Evolutionary conservation across 306 rosid genomes (phyloP).

Genomic region (Cicer judaicum): DNA sequence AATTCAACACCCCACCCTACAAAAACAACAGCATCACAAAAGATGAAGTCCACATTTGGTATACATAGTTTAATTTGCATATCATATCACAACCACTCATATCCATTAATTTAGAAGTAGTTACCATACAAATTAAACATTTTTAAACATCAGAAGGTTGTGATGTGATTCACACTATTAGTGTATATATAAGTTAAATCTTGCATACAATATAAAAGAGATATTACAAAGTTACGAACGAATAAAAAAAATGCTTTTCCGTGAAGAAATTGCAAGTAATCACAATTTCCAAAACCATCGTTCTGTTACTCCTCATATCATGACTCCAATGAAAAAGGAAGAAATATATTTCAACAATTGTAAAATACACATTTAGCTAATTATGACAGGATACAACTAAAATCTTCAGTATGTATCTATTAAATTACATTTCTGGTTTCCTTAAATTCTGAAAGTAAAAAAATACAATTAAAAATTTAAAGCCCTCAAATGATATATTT

Average conservation of each 20-base stretch:
- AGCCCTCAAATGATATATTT: constrained; percentile 7
- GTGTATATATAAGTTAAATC: too few species aligned
- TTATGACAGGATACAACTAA: background rate
- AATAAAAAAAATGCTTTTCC: background rate
- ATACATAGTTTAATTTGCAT: too few species aligned
- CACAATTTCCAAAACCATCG: background rate
- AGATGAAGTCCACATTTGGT: too few species aligned
- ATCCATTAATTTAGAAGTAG: too few species aligned
- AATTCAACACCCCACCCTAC: too few species aligned
- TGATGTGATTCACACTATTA: too few species aligned
- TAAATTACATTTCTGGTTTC: background rate
- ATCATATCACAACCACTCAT: too few species aligned
- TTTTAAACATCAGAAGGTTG: too few species aligned
- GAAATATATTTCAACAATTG: background rate
- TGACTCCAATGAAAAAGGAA: background rate
- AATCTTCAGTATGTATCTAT: background rate
- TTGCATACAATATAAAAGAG: background rate
- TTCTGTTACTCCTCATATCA: background rate
- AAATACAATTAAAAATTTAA: background rate
- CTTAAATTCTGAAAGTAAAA: background rate
- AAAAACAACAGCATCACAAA: too few species aligned
- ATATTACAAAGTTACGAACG: background rate
- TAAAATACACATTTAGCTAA: background rate
- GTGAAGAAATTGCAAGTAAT: background rate
- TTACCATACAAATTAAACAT: too few species aligned